Evolutionary conservation across 169 alveolate genomes (phyloP).

Genomic region (Eimeria sp.): DNA sequence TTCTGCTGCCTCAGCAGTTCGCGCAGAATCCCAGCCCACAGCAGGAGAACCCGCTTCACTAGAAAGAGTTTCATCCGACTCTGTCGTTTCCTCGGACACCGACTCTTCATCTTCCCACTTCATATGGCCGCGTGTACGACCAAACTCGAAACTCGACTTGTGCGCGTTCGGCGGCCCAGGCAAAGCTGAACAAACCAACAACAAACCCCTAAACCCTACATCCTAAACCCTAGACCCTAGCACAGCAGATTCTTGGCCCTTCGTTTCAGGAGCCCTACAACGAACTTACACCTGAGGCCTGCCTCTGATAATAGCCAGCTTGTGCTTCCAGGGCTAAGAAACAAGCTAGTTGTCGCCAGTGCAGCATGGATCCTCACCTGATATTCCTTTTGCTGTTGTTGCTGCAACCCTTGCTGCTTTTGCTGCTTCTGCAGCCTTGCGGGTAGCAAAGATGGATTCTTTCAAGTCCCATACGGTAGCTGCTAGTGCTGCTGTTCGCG

Average conservation of each 20-base stretch:
- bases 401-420: slow-evolving; percentile 19
- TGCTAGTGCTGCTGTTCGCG: neutral
- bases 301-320: neutral
- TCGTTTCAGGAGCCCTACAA: too few species aligned
- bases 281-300: neutral
- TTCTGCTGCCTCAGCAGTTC: neutral
- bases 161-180: neutral
- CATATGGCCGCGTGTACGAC: neutral
- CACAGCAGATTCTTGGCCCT: too few species aligned
- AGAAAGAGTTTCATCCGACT: neutral
- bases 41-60: neutral
- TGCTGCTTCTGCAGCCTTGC: neutral
- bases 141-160: neutral
- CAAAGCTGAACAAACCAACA: neutral
- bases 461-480: slow-evolving; percentile 8
- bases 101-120: slow-evolving; percentile 14
- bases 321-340: neutral
- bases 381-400: neutral
- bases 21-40: neutral
- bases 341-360: neutral
- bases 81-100: neutral
- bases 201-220: neutral
- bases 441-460: neutral
- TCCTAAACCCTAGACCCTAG: too few species aligned
- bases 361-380: neutral